Percentiles rank a stretch among this genome's conserved stretches.
Evolutionary conservation across 257 asterid species (phyloP).

Genomic region (Solanum pinnatisectum): DNA sequence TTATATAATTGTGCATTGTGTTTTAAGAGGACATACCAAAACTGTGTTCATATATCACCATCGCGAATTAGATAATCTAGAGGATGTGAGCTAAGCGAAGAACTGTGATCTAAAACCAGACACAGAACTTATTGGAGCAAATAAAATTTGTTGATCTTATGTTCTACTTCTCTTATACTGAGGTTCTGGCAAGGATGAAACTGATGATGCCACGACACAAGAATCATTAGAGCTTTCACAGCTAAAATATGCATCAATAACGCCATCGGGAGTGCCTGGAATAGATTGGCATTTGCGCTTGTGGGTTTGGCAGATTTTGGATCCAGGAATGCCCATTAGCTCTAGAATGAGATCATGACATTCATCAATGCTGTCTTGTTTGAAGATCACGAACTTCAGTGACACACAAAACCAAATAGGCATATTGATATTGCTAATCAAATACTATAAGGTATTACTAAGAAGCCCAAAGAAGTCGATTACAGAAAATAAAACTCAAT

Average conservation of each 20-base stretch:
- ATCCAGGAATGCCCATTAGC: slow-evolving; percentile 1
- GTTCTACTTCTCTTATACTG: slow-evolving; percentile 26
- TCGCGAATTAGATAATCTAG: too few species aligned
- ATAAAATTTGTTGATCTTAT: slow-evolving; percentile 31
- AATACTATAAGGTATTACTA: background rate
- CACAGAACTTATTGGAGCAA: slow-evolving; percentile 23
- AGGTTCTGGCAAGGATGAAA: slow-evolving; percentile 14
- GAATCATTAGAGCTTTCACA: slow-evolving; percentile 32
- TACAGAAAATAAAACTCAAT: background rate
- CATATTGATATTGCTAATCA: background rate
- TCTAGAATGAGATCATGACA: slow-evolving; percentile 21
- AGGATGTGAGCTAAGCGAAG: slow-evolving; percentile 22
- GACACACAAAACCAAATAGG: background rate
- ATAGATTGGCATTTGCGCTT: slow-evolving; percentile 20
- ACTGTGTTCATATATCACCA: background rate
- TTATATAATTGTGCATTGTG: slow-evolving; percentile 18
- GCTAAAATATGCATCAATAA: slow-evolving; percentile 29
- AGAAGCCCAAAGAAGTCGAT: background rate
- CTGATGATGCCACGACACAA: slow-evolving; percentile 8
- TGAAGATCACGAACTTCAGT: background rate
- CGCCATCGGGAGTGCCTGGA: slow-evolving; percentile 27
- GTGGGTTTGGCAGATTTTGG: background rate
- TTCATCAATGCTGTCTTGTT: slow-evolving; percentile 18
- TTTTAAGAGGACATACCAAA: slow-evolving; percentile 22
- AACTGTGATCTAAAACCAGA: slow-evolving; percentile 10